Evolutionary conservation across 176 grass and related monocot genomes (phyloP), one percentile per base, ranked within the genome.

Genomic region (Musa itinerans): DNA sequence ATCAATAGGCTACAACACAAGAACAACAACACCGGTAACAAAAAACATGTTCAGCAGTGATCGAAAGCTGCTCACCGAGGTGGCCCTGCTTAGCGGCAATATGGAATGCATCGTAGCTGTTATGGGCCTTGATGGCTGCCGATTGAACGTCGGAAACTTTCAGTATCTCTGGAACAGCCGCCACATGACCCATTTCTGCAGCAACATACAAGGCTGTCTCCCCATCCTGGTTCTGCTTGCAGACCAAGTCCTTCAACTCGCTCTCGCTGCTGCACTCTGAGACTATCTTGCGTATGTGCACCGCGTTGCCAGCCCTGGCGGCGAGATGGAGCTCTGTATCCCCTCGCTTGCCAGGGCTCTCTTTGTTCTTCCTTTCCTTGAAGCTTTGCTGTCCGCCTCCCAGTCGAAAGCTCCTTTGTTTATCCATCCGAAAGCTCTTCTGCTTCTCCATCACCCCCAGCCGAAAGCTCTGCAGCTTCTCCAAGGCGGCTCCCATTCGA

Each of bases 11-110:
- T 21, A 61, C 5, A 9, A 61, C 5, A 9, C 4, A 43, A 43
- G 34, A 61, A 8, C 57, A 61, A 61, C 2, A 10, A 6, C 24
- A 15, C 8, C n/a, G 15, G 16, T 51, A 50, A 21, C 8, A 71
- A 71, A 11, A 52, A 6, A 71, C 24, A 71, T 19, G 50, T 19
- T 15, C 4, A 10, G 49, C 27, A 50, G 48, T 21, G 12, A 51
- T 49, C 19, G 51, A 70, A 4, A 51, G 68, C 50, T 5, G 43
- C 75, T 77, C 52, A 69, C 77, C 65, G 16, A 58, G 64, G 24
- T 79, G 77, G 1, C 77, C 65, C 26, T 70, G 65, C 77, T 69
- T 79, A 69, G 77, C 77, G 59, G 77, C 77, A 70, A 79, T 70
- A 55, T 79, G 77, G 55, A 70, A 69, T 49, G 77, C 51, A 50